Evolutionary conservation across 2,329 filamentous ascomycete genomes (phyloP).

Genomic region (Ophiostoma quercus): DNA sequence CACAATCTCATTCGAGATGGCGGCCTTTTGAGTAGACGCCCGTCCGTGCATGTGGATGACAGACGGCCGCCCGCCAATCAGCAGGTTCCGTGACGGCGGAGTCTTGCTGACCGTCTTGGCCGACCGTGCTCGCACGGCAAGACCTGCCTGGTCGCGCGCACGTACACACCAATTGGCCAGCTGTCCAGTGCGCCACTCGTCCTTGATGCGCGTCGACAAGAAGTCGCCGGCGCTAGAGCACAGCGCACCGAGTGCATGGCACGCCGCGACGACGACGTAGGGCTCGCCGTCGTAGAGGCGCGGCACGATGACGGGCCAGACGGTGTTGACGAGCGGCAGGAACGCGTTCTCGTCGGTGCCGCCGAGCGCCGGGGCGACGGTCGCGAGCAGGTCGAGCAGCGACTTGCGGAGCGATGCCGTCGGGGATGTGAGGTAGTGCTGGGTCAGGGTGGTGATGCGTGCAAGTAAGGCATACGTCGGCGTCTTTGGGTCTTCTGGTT

Average conservation of each 20-base stretch:
- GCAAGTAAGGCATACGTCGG: slow-evolving; percentile 77
- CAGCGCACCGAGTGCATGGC: slow-evolving; percentile 62
- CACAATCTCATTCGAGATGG: background rate
- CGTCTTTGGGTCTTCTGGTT: slow-evolving; percentile 52
- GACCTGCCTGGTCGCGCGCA: slow-evolving; percentile 40
- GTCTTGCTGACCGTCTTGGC: background rate
- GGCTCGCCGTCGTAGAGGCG: slow-evolving; percentile 61
- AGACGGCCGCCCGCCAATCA: slow-evolving; percentile 15
- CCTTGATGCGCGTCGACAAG: slow-evolving; percentile 67
- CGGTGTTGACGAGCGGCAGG: slow-evolving; percentile 78
- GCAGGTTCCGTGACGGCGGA: background rate
- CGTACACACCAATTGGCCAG: slow-evolving; percentile 33
- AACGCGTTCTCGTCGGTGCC: slow-evolving; percentile 75
- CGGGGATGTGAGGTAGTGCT: slow-evolving; percentile 83
- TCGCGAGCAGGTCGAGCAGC: slow-evolving; percentile 70
- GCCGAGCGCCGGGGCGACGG: slow-evolving; percentile 65
- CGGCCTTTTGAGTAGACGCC: background rate
- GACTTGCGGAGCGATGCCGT: slow-evolving; percentile 73
- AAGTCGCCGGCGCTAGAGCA: slow-evolving; percentile 75
- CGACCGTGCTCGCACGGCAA: slow-evolving; percentile 27
- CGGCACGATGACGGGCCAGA: slow-evolving; percentile 80
- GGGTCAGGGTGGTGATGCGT: slow-evolving; percentile 75
- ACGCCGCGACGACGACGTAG: slow-evolving; percentile 64
- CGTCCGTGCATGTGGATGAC: slow-evolving; percentile 20
- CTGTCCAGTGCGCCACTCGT: slow-evolving; percentile 54